Conservation (phyloP, 2,329 filamentous ascomycete species). For the Fusarium sp. region DNA sequence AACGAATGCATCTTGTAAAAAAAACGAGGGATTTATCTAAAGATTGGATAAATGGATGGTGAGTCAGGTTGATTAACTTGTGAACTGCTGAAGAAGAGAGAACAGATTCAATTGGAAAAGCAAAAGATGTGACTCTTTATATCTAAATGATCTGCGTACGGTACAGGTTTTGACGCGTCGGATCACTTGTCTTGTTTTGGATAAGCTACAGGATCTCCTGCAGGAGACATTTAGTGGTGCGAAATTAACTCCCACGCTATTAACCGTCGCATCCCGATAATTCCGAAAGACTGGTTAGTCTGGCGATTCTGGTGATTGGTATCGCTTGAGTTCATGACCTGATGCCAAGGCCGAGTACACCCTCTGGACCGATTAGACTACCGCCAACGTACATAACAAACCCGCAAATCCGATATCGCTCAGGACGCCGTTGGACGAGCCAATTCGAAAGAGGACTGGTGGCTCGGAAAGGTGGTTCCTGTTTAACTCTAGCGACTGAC, state of each 20-base stretch:
- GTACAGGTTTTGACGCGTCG: background rate
- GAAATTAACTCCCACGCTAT: conserved; percentile 6
- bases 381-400: background rate
- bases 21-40: conserved; percentile 5
- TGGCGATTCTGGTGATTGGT: background rate
- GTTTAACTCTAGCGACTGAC: background rate
- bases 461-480: background rate
- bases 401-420: conserved; percentile 29
- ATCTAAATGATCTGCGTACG: background rate
- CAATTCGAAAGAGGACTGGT: conserved; percentile 2
- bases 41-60: background rate
- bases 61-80: background rate
- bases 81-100: conserved; percentile 4
- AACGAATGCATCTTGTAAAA: conserved; percentile 37
- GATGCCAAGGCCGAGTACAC: conserved; percentile 35
- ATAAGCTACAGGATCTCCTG: conserved; percentile 1
- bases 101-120: background rate
- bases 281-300: background rate
- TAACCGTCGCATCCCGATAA: background rate
- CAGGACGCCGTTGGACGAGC: background rate
- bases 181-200: background rate
- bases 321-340: conserved; percentile 9
- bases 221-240: background rate
- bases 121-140: conserved; percentile 16
- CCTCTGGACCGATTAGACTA: background rate